Percentiles rank a stretch among this genome's conserved stretches.
phyloP scores from a whole-genome alignment of 108 stramenopile genomes.

The Parietichytrium sp. region DNA sequence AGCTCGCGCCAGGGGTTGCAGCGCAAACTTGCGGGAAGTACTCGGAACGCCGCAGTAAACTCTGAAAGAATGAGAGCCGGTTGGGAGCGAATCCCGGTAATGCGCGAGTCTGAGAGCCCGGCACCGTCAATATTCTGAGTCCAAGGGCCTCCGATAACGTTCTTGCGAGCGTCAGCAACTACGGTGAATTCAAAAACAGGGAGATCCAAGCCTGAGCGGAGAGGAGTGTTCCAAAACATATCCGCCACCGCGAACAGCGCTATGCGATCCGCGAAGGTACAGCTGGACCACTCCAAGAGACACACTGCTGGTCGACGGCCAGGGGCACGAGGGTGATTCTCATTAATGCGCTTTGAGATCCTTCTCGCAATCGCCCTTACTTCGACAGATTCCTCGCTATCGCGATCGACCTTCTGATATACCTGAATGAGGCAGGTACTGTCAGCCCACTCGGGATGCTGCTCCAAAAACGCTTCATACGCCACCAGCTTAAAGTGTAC shows the following conservation, averaged over 20 bases:
- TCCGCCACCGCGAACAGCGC: neutral
- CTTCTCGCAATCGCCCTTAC: neutral
- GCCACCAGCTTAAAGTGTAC: constrained; percentile 31
- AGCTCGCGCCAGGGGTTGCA: constrained; percentile 77
- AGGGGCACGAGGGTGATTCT: neutral
- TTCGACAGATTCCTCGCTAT: neutral
- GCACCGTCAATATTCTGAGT: neutral
- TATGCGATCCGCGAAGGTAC: neutral
- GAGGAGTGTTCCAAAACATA: neutral
- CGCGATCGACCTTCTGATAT: neutral
- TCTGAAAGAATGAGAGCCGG: neutral
- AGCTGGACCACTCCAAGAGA: constrained; percentile 6
- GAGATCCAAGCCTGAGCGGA: neutral
- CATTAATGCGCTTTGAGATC: neutral
- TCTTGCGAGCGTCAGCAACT: neutral
- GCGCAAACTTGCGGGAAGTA: constrained; percentile 54
- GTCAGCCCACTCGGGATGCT: neutral
- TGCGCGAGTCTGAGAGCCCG: neutral
- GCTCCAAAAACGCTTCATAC: neutral
- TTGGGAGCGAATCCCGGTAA: neutral
- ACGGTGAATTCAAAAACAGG: constrained; percentile 9
- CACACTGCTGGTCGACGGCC: neutral
- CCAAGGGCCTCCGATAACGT: neutral
- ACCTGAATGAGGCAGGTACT: constrained; percentile 14
- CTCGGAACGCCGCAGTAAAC: constrained; percentile 34